phyloP scores from a whole-genome alignment of 148 eudicot species.

The Rhododendron simsii region DNA sequence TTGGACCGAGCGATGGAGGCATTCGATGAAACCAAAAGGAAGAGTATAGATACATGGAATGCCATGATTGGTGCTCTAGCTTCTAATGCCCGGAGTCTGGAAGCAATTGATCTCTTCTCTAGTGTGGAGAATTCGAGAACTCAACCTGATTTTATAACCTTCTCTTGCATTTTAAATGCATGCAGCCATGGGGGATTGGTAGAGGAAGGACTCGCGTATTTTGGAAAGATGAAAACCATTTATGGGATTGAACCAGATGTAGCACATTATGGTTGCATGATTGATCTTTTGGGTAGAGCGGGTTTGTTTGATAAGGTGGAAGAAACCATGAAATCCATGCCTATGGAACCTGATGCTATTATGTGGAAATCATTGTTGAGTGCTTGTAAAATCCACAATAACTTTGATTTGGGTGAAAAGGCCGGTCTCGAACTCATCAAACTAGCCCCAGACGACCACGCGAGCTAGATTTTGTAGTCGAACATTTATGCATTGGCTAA shows the following conservation, averaged over 20 bases:
- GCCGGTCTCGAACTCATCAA: conserved; percentile 9
- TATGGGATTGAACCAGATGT: conserved; percentile 15
- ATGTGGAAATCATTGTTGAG: conserved; percentile 13
- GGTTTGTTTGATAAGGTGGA: conserved; percentile 13
- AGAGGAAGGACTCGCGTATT: conserved; percentile 1
- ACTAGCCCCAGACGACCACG: conserved; percentile 14
- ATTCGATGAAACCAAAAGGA: conserved; percentile 8
- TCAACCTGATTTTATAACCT: conserved; percentile 9
- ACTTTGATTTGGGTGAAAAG: conserved; percentile 5
- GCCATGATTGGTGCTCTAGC: conserved; percentile 18
- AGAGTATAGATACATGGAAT: conserved; percentile 19
- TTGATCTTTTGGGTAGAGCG: conserved; percentile 21
- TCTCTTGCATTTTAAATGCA: conserved; percentile 17
- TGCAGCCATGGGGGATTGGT: conserved; percentile 23
- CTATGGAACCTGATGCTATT: conserved; percentile 16
- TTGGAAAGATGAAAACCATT: conserved; percentile 4
- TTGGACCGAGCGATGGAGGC: conserved; percentile 14
- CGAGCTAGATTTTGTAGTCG: conserved; percentile 13
- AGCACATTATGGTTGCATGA: conserved; percentile 20
- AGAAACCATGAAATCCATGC: conserved; percentile 7
- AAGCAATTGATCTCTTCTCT: conserved; percentile 15
- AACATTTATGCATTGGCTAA: conserved; percentile 13
- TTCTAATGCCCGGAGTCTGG: conserved; percentile 6
- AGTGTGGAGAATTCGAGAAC: not conserved
- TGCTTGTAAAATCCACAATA: conserved; percentile 20